Evolutionary conservation across 1,284 basidiomycete species (phyloP), one percentile per base, ranked within the genome.

Genomic region (Tetrapyrgos nigripes): DNA sequence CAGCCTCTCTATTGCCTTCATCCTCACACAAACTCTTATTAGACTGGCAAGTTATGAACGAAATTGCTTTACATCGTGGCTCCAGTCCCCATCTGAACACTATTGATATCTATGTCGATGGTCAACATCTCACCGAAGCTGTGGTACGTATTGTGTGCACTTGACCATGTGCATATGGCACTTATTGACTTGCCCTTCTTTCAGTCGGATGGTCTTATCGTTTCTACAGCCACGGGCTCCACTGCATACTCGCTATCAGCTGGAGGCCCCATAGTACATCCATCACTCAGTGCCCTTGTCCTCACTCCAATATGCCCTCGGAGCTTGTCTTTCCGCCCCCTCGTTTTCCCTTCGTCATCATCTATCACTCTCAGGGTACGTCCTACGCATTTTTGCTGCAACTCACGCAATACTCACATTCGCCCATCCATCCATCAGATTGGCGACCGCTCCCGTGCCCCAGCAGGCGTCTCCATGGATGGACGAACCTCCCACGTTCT

Each of bases 11-110:
- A 49, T 19, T n/a, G 19, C 23, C 24, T 26, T 19, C 29, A n/a
- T 49, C 11, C 40, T 49, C n/a, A 40, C 19, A 51, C 48, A 35
- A 40, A 40, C 29, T 45, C 45, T 54, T 37, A 14, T 47, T 59
- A 87, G 95, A 92, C 62, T 94, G 93, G 87, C 96, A 98, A 74
- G 94, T 97, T 33, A 97, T 98, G 94, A 98, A 98, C 70, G 97
- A 98, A 75, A 88, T 98, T 55, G 89, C 94, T 10, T 79, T 98
- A 23, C 97, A 98, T 73, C 87, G 96, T 23, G 96, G 96, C 4
- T 85, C 92, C 26, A 92, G 92, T 64, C 93, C 96, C 1, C 96
- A 98, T 68, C 82, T 98, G 53, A 96, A 95, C 61, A 94, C 93
- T 4, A 95, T 98, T 58, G 95, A 98, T 70, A 92, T 95, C 9